Evolutionary conservation across 2,329 filamentous ascomycete species (phyloP), one percentile per base, ranked within the genome.

Genomic region (Amauroascus niger): DNA sequence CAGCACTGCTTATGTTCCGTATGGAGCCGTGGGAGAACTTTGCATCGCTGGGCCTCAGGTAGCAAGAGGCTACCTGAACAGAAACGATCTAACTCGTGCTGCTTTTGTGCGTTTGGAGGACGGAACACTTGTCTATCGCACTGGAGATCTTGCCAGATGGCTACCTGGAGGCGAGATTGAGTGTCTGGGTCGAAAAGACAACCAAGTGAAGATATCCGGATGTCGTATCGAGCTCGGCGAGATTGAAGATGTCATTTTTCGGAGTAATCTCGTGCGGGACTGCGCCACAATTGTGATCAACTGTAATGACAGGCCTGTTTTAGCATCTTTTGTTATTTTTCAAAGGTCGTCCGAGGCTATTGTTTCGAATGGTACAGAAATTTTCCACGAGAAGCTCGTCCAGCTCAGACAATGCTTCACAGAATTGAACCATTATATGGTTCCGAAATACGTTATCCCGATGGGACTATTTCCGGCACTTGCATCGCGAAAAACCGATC

Each of bases 21-120:
- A 79, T 13, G 79, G 79, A 1, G 73, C 76, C 1, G 67, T 79
- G 1, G 79, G 79, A 0, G 81, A 84, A 61, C 67, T 84, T 1
- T 50, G 70, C 5, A 56, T 74, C 6, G 65, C 69, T 53, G 69
- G 71, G 0, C 68, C 69, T 1, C 64, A 63, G 13, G 60, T 74
- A 1, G 67, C 61, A 1, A 58, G 59, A 26, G 71, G 69, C 0
- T 74, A 74, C 52, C 49, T 71, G 24, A 60, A 63, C 20, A 51
- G 61, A 24, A 47, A 37, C 28, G 55, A 52, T 9, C 55, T 55
- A 46, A 64, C 62, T 11, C 69, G 67, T 0, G 69, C 69, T 14
- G 74, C 72, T 1, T 83, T 82, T 57, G 62, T 76, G 7, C 63
- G 48, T 32, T 62, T 76, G 30, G 68, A 54, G 28, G 60, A 59